Base-by-base conservation (phyloP, 257 asterid genomes). In the Primulina huaijiensis region DNA sequence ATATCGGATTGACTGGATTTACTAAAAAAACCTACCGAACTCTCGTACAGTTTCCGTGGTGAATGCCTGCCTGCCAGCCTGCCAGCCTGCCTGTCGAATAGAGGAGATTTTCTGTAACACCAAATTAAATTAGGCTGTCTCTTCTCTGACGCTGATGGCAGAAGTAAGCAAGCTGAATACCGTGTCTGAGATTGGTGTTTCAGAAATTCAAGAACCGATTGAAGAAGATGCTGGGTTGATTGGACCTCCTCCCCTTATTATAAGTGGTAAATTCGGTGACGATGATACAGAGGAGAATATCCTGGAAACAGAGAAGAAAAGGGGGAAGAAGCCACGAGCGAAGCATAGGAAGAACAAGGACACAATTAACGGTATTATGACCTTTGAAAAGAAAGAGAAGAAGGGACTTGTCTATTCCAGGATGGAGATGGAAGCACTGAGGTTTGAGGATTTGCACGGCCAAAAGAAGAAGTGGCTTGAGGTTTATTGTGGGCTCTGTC, bases 381-480 rank as follows among this genome's bases (percentile, higher is more conserved):
- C 68, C n/a, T 55, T 16, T 67, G 82, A 75, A 53, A 74, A 50
- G 68, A 75, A 69, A 14, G 87, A 77, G 71, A 76, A 80, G 76
- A 76, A 72, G 68, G 84, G 79, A 55, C 30, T 55, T 38, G 74
- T 72, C 73, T 90, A 92, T 67, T 62, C 86, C 20, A 80, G 87
- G 62, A 75, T 77, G 75, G 96, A 85, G 81, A 65, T 92, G 89
- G 89, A 76, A 81, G 82, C 73, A 25, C 58, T 87, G 84, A 88
- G 96, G 84, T 84, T 75, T 73, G 79, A 78, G 75, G 82, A 76
- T 38, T 1, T 75, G 34, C 96, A 88, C 60, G 82, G 74, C 33
- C 98, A 92, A 75, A 88, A 69, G 90, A 84, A 75, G 81, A 86
- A 70, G 82, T 92, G 98, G 98, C 43, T 75, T 68, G 93, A 87